Evolutionary conservation across 116 monocot genomes (phyloP).

Genomic region (Cymodocea nodosa): DNA sequence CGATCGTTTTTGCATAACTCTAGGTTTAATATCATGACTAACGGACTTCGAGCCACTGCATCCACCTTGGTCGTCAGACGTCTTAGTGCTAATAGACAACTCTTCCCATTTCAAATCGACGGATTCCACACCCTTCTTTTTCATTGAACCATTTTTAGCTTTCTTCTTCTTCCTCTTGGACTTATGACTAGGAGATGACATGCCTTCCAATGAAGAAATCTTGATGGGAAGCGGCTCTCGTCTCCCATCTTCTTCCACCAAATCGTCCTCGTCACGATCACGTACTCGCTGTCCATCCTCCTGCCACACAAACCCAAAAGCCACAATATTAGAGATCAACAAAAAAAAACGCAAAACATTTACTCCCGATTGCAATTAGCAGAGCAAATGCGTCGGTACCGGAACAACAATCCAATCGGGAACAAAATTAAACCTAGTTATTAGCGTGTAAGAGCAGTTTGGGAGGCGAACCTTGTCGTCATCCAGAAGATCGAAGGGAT

Average conservation of each 20-base stretch:
- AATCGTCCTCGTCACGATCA: slow-evolving; percentile 7
- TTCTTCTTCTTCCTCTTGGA: slow-evolving; percentile 93
- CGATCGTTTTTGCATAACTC: slow-evolving; percentile 8
- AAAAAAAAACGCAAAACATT: neutral
- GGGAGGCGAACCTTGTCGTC: slow-evolving; percentile 14
- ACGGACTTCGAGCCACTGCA: slow-evolving; percentile 7
- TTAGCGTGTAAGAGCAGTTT: neutral
- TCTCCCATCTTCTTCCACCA: slow-evolving; percentile 8
- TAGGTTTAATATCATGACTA: slow-evolving; percentile 9
- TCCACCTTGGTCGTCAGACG: slow-evolving; percentile 9
- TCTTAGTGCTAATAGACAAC: slow-evolving; percentile 37
- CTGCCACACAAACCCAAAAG: slow-evolving; percentile 14
- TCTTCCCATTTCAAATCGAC: slow-evolving; percentile 61
- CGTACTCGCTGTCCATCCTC: slow-evolving; percentile 42
- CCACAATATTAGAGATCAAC: neutral
- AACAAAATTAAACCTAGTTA: neutral
- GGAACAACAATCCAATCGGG: neutral
- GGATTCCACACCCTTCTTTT: slow-evolving; percentile 18
- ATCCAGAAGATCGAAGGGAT: slow-evolving; percentile 23
- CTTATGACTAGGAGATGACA: slow-evolving; percentile 28
- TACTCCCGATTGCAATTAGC: no score
- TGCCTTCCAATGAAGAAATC: slow-evolving; percentile 13
- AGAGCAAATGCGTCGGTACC: neutral
- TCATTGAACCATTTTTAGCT: slow-evolving; percentile 17
- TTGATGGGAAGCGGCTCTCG: slow-evolving; percentile 9